A percentile compares a stretch with the other conserved stretches of the same genome.
These are phyloP conservation scores for Phytopythium helicoides DNA, from an alignment of 352 stramenopile genomes.

Conservation along the genomic window DNA sequence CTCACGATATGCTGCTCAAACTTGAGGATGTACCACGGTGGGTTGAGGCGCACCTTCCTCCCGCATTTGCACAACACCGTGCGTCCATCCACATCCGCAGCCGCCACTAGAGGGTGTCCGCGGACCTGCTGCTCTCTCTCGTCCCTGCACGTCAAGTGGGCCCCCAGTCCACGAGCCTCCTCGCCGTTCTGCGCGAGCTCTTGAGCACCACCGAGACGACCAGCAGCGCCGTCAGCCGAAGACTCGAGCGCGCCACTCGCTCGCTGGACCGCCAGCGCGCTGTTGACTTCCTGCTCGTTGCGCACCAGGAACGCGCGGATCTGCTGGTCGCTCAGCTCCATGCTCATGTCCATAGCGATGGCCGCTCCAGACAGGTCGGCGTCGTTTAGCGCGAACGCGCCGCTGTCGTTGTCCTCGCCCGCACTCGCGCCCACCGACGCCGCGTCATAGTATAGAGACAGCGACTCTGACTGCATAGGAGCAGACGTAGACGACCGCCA, in stretches of 20 bases:
- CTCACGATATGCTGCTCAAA: constrained; percentile 85
- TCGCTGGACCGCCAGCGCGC: constrained; percentile 3
- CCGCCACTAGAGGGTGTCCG: constrained; percentile 52
- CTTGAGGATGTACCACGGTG: constrained; percentile 85
- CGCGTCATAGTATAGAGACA: constrained; percentile 8
- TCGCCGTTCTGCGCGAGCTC: not conserved
- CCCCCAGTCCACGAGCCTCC: constrained; percentile 19
- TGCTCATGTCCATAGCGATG: constrained; percentile 56
- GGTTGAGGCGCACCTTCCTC: constrained; percentile 66
- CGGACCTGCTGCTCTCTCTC: constrained; percentile 63
- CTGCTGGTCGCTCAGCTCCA: constrained; percentile 56
- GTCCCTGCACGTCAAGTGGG: constrained; percentile 51
- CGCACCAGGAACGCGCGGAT: constrained; percentile 50
- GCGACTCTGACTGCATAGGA: not conserved
- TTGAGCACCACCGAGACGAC: too few species aligned
- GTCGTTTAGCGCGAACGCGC: constrained; percentile 4
- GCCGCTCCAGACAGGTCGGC: constrained; percentile 59
- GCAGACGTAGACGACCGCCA: not conserved
- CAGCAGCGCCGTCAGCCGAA: not conserved
- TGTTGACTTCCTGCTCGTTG: constrained; percentile 17
- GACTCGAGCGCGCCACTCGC: not conserved
- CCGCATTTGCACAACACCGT: constrained; percentile 68
- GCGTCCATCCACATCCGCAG: constrained; percentile 46
- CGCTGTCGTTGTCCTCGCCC: constrained; percentile 41
- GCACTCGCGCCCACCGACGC: constrained; percentile 35